phyloP scores from a whole-genome alignment of 768 basidiomycete species.

The Agrocybe chaxingu region DNA sequence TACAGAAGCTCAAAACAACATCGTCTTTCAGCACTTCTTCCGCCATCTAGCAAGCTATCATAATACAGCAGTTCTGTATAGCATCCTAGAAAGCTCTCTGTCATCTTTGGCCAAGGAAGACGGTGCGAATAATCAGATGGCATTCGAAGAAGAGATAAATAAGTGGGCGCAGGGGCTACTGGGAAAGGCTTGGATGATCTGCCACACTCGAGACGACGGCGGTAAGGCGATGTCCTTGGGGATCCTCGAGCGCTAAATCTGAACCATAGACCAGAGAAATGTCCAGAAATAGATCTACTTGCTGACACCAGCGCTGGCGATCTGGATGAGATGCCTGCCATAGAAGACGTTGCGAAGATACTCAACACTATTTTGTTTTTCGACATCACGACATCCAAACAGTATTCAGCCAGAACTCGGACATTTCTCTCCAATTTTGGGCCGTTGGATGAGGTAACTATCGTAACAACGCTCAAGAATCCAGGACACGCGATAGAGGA shows the following conservation, averaged over 20 bases:
- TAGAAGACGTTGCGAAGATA: slow-evolving; percentile 36
- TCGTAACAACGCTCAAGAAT: slow-evolving; percentile 46
- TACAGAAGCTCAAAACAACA: slow-evolving; percentile 25
- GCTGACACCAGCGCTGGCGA: slow-evolving; percentile 44
- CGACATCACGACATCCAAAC: slow-evolving; percentile 42
- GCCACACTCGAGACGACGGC: slow-evolving; percentile 20
- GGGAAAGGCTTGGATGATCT: slow-evolving; percentile 41
- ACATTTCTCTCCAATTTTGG: slow-evolving; percentile 39
- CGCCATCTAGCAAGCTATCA: slow-evolving; percentile 42
- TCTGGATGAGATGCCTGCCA: slow-evolving; percentile 32
- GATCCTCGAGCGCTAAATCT: background rate
- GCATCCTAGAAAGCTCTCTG: slow-evolving; percentile 27
- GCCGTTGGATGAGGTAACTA: slow-evolving; percentile 38
- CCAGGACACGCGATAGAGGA: slow-evolving; percentile 43
- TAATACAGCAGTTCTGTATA: slow-evolving; percentile 39
- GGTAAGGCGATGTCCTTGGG: slow-evolving; percentile 7
- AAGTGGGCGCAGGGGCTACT: slow-evolving; percentile 43
- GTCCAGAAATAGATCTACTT: slow-evolving; percentile 38
- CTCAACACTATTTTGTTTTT: slow-evolving; percentile 50
- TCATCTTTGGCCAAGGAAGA: slow-evolving; percentile 1
- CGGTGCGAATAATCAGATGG: slow-evolving; percentile 19
- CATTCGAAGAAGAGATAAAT: slow-evolving; percentile 35
- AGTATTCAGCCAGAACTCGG: slow-evolving; percentile 50
- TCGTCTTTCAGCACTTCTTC: slow-evolving; percentile 41
- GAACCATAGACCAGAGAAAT: slow-evolving; percentile 25